A percentile compares a stretch with the other conserved stretches of the same genome.
These are phyloP conservation scores for Pseudonitzschia pungens DNA, from an alignment of 108 stramenopile species.

Conservation along the genomic window DNA sequence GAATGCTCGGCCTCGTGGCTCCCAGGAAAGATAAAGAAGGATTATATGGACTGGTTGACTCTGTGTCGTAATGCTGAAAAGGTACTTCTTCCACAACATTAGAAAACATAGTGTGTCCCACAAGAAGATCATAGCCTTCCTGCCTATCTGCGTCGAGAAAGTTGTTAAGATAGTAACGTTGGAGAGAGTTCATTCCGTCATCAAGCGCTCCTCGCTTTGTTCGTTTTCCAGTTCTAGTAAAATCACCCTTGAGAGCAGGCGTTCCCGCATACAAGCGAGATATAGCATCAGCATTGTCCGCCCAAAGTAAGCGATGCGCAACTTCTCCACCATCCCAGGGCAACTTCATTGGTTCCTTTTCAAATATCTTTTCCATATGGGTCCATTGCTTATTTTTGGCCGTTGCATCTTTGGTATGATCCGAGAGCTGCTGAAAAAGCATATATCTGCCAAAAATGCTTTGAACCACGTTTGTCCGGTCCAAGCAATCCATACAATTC, in stretches of 20 bases:
- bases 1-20: constrained; percentile 4
- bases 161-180: constrained; percentile 95
- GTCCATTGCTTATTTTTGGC: constrained; percentile 49
- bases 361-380: constrained; percentile 12
- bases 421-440: constrained; percentile 55
- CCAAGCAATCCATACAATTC: constrained; percentile 98
- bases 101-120: constrained; percentile 63
- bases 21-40: neutral
- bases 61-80: neutral
- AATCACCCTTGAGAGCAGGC: constrained; percentile 93
- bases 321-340: constrained; percentile 74
- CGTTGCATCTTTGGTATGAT: constrained; percentile 28
- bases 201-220: constrained; percentile 91
- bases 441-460: constrained; percentile 84
- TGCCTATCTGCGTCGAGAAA: constrained; percentile 94
- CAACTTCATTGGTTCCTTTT: constrained; percentile 43
- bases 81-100: constrained; percentile 17
- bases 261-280: constrained; percentile 93
- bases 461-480: constrained; percentile 98
- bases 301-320: constrained; percentile 82
- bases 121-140: constrained; percentile 94
- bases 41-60: neutral
- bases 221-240: constrained; percentile 88
- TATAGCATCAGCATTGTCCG: constrained; percentile 93
- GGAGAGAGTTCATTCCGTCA: constrained; percentile 95